Conservation (phyloP, 2,329 filamentous ascomycete genomes). For the Mycosphaerelloides madeirae region DNA sequence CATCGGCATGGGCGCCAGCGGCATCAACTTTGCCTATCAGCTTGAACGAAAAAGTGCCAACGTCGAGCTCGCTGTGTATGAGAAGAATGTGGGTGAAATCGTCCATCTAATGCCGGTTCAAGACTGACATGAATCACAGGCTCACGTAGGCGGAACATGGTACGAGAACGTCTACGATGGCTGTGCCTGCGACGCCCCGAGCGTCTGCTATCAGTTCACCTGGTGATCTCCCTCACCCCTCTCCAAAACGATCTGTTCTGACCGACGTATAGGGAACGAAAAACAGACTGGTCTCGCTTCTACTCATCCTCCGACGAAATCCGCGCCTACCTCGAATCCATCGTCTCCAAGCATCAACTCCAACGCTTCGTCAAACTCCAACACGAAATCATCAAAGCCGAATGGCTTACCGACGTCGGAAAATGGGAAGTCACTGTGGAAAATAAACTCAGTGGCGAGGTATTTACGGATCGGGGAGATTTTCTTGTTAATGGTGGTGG, state of each 20-base stretch:
- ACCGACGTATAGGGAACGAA: too few species aligned
- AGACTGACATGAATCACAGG: too few species aligned
- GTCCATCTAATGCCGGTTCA: too few species aligned
- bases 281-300: background rate
- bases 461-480: background rate
- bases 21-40: too few species aligned
- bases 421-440: background rate
- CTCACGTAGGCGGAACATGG: background rate
- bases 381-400: background rate
- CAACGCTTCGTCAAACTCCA: background rate
- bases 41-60: too few species aligned
- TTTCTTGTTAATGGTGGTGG: background rate
- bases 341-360: background rate
- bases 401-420: background rate
- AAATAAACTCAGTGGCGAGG: background rate
- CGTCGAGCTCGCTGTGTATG: too few species aligned
- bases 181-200: constrained; percentile 2
- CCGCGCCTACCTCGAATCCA: background rate
- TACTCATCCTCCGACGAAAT: background rate
- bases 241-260: too few species aligned
- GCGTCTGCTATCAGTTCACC: constrained; percentile 2
- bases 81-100: too few species aligned
- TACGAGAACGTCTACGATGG: background rate
- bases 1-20: too few species aligned
- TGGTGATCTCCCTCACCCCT: too few species aligned